Conservation (phyloP, 768 basidiomycete genomes). For the Tricholoma saponaceum region DNA sequence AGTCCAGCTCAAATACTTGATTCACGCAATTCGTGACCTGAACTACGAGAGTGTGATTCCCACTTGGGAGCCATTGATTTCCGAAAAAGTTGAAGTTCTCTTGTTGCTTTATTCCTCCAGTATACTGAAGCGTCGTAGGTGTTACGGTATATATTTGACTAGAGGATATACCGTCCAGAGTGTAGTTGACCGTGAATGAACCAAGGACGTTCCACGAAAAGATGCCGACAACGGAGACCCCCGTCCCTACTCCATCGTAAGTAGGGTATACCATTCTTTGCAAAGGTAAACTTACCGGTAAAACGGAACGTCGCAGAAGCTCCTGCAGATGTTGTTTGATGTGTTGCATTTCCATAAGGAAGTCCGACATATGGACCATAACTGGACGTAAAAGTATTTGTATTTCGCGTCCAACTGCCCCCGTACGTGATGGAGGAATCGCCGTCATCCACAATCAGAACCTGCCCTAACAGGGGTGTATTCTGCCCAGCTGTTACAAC, state of each 20-base stretch:
- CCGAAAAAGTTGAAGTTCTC: not conserved
- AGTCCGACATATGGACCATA: slow-evolving; percentile 10
- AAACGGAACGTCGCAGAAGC: slow-evolving; percentile 23
- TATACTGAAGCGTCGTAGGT: not conserved
- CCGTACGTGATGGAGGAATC: slow-evolving; percentile 14
- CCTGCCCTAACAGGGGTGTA: slow-evolving; percentile 16
- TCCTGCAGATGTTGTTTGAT: slow-evolving; percentile 16
- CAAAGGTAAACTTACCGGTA: slow-evolving; percentile 16
- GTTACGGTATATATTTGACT: not conserved
- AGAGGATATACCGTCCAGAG: not conserved
- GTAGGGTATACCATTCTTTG: too few relatives aligned
- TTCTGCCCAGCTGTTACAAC: slow-evolving; percentile 15
- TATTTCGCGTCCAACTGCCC: slow-evolving; percentile 14
- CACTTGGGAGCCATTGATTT: not conserved
- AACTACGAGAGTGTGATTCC: slow-evolving; percentile 4
- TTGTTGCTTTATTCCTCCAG: not conserved
- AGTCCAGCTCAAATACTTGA: slow-evolving; percentile 1
- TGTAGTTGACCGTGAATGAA: not conserved
- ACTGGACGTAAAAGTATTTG: slow-evolving; percentile 6
- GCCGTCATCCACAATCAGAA: slow-evolving; percentile 20
- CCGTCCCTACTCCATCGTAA: not conserved
- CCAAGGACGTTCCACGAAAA: not conserved
- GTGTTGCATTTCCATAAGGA: slow-evolving; percentile 24
- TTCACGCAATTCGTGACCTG: slow-evolving; percentile 1
- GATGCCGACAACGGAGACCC: not conserved